Evolutionary conservation across 2,329 filamentous ascomycete genomes (phyloP).

Genomic region (Tolypocladium pustulatum): DNA sequence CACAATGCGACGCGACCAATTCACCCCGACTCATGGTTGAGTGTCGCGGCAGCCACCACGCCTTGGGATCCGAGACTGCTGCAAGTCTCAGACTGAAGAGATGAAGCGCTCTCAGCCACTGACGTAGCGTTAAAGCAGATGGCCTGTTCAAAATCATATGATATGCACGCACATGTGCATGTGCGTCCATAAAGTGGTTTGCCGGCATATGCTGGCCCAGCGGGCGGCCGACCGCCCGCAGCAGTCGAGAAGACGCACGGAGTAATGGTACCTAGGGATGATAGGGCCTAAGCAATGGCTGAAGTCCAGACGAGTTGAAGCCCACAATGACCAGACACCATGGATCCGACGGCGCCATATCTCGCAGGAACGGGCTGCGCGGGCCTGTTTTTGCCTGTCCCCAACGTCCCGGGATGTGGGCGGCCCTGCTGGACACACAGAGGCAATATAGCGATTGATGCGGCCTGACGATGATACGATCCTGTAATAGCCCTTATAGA

Average conservation of each 20-base stretch:
- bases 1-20: background rate
- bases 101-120: background rate
- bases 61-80: background rate
- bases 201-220: background rate
- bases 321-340: background rate
- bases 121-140: background rate
- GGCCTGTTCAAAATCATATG: background rate
- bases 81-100: background rate
- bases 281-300: background rate
- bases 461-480: background rate
- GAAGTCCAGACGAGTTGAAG: background rate
- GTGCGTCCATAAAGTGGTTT: background rate
- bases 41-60: background rate
- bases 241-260: background rate
- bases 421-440: background rate
- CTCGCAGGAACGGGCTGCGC: background rate
- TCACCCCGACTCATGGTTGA: background rate
- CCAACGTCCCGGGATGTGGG: background rate
- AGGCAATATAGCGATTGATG: background rate
- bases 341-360: background rate
- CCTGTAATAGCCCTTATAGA: background rate
- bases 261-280: background rate
- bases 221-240: background rate
- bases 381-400: background rate
- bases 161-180: background rate